Conservation (phyloP, 192 early-diverging fungal species). For the Linderina pennispora region DNA sequence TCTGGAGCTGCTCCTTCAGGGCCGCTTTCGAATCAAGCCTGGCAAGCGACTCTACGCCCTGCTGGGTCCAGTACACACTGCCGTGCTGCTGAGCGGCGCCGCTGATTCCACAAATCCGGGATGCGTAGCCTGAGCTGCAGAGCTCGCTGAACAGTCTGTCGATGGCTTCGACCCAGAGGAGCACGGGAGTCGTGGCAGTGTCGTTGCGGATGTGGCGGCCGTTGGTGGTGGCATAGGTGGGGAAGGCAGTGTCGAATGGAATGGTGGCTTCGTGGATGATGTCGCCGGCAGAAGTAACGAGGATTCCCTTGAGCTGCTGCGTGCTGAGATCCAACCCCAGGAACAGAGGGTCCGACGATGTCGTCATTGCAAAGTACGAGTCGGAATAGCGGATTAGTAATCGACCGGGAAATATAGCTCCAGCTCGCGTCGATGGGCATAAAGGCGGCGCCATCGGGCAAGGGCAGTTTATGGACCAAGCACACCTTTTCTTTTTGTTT, state of each 20-base stretch:
- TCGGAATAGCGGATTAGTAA: too few species aligned
- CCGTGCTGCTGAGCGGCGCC: slow-evolving; percentile 86
- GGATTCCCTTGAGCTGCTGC: slow-evolving; percentile 66
- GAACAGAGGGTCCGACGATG: slow-evolving; percentile 37
- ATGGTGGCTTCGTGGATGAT: slow-evolving; percentile 50
- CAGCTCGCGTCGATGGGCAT: too few species aligned
- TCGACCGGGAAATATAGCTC: too few species aligned
- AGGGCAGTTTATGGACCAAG: too few species aligned
- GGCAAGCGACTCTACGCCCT: slow-evolving; percentile 39
- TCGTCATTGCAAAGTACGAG: too few species aligned
- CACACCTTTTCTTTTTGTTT: too few species aligned
- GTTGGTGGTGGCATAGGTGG: slow-evolving; percentile 47
- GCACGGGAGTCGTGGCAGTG: slow-evolving; percentile 56
- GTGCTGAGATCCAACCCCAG: slow-evolving; percentile 73
- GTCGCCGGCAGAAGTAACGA: slow-evolving; percentile 28
- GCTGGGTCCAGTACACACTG: slow-evolving; percentile 67
- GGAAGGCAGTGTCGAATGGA: slow-evolving; percentile 59
- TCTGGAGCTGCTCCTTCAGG: slow-evolving; percentile 49
- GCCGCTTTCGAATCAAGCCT: slow-evolving; percentile 19
- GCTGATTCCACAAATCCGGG: slow-evolving; percentile 49
- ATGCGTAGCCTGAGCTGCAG: slow-evolving; percentile 20
- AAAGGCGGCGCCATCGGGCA: too few species aligned
- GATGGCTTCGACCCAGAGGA: slow-evolving; percentile 77
- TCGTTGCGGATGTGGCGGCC: slow-evolving; percentile 47
- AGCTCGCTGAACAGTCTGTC: slow-evolving; percentile 55